A percentile compares a stretch with the other conserved stretches of the same genome.
Conservation (phyloP, 2,329 filamentous ascomycete genomes). For the Penicillium sumatraense region DNA sequence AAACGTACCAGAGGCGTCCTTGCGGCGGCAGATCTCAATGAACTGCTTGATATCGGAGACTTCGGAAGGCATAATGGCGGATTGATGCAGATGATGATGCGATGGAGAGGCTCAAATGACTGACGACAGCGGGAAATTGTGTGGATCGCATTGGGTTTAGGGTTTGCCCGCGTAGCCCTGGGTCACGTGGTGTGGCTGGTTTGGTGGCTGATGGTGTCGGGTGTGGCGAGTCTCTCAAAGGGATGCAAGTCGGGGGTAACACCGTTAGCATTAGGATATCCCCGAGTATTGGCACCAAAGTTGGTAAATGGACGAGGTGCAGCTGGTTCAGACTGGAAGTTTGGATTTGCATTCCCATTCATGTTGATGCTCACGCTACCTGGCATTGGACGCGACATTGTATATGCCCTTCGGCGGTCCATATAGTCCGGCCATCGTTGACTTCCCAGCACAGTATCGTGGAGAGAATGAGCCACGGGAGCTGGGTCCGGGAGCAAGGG, state of each 20-base stretch:
- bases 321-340: background rate
- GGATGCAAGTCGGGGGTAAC: background rate
- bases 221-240: conserved; percentile 9
- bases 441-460: conserved; percentile 6
- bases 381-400: background rate
- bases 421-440: conserved; percentile 7
- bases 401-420: conserved; percentile 4
- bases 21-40: conserved; percentile 99
- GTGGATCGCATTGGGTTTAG: conserved; percentile 29
- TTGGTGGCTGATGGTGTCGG: conserved; percentile 13
- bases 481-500: background rate
- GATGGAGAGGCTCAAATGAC: conserved; percentile 20
- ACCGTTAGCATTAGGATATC: background rate
- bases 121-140: conserved; percentile 25
- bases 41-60: conserved; percentile 99
- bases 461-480: conserved; percentile 9
- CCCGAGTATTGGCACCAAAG: background rate
- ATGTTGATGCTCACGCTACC: background rate
- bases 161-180: conserved; percentile 27
- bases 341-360: background rate
- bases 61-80: conserved; percentile 91
- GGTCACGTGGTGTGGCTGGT: conserved; percentile 19
- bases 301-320: background rate
- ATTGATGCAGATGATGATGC: conserved; percentile 26
- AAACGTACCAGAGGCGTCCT: conserved; percentile 97